These are phyloP conservation scores for Phytophthora vignae DNA, from an alignment of 352 stramenopile species.

Conservation along the genomic window DNA sequence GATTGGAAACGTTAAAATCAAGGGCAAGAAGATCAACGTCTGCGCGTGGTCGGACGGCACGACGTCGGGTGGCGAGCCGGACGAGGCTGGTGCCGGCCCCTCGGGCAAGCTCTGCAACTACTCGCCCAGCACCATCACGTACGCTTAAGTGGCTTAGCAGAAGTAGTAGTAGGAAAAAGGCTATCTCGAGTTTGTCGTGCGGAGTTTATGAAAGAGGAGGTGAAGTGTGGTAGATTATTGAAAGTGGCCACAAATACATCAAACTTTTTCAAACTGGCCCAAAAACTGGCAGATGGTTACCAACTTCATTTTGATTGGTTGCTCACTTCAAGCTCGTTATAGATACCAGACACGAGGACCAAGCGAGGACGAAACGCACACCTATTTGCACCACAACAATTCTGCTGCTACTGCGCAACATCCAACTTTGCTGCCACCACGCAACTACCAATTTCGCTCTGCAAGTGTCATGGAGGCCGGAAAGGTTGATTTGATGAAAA, in stretches of 20 bases:
- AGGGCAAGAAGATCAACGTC: constrained; percentile 37
- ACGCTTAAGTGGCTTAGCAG: constrained; percentile 6
- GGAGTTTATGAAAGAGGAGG: too few species aligned
- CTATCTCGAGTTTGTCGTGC: too few species aligned
- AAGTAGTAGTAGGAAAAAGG: too few species aligned
- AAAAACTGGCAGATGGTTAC: not conserved
- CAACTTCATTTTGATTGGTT: not conserved
- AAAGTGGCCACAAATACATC: constrained; percentile 5
- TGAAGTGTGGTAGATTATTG: not conserved
- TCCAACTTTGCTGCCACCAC: not conserved
- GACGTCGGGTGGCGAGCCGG: constrained; percentile 27
- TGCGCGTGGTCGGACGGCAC: constrained; percentile 31
- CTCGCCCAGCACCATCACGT: constrained; percentile 34
- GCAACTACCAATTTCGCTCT: not conserved
- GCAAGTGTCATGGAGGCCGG: not conserved
- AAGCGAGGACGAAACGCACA: not conserved
- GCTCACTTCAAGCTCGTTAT: not conserved
- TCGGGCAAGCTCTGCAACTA: constrained; percentile 36
- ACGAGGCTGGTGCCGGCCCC: constrained; percentile 21
- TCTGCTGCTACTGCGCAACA: not conserved
- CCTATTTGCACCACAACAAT: not conserved
- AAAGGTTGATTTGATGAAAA: not conserved
- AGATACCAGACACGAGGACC: not conserved
- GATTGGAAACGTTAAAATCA: constrained; percentile 42
- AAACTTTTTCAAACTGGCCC: not conserved